phyloP scores from a whole-genome alignment of 495 filamentous ascomycete species.

The Penicillium goetzii region DNA sequence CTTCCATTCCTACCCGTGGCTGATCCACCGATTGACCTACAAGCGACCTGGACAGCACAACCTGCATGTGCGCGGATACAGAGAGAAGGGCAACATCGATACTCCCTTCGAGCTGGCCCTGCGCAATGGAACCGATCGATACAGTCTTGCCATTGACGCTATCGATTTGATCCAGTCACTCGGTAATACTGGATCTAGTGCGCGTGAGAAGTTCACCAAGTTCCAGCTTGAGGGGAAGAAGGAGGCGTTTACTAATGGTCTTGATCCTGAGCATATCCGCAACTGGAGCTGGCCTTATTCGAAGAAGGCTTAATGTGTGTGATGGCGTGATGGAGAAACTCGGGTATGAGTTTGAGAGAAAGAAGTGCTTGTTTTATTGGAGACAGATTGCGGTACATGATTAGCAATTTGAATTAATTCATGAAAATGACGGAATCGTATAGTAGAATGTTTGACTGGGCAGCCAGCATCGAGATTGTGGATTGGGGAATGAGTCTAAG shows the following conservation, averaged over 20 bases:
- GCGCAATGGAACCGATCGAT: constrained; percentile 71
- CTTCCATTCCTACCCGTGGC: constrained; percentile 79
- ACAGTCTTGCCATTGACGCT: constrained; percentile 70
- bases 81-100: constrained; percentile 79
- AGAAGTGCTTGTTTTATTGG: neutral
- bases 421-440: neutral
- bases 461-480: no score
- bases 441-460: no score
- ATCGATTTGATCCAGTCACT: constrained; percentile 65
- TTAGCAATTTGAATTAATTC: neutral
- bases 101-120: constrained; percentile 73
- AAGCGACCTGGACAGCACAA: constrained; percentile 64
- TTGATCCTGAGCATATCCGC: constrained; percentile 66
- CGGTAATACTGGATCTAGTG: constrained; percentile 58
- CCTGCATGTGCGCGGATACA: constrained; percentile 72
- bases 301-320: constrained; percentile 12
- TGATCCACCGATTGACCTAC: constrained; percentile 72
- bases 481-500: no score
- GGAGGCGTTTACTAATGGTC: constrained; percentile 64
- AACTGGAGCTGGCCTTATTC: constrained; percentile 65
- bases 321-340: neutral
- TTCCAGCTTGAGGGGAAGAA: constrained; percentile 59
- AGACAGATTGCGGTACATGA: constrained; percentile 3
- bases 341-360: neutral
- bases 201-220: constrained; percentile 63